Conservation (phyloP, 164 flowering plant genomes). For the Piper longum region DNA sequence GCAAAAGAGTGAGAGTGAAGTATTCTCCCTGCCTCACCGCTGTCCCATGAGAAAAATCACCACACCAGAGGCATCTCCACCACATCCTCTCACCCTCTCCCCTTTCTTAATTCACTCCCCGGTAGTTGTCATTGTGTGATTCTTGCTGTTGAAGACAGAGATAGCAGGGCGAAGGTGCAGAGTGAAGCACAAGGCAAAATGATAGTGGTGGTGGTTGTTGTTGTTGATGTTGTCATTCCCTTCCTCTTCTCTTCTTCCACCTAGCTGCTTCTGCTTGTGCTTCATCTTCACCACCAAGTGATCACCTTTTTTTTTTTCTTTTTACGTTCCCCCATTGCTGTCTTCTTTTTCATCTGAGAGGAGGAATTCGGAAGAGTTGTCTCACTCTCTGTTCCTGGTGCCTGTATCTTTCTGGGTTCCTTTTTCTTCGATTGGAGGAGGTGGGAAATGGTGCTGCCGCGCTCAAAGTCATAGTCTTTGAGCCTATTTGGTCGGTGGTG, state of each 20-base stretch:
- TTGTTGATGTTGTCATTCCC: conserved; percentile 21
- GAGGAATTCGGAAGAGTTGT: not conserved
- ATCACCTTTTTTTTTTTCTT: conserved; percentile 5
- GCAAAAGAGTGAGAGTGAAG: not conserved
- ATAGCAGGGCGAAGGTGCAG: not conserved
- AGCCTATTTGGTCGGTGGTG: not conserved
- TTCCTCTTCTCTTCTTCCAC: conserved; percentile 1
- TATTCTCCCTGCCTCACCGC: not conserved
- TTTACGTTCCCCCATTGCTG: no score
- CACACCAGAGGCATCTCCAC: not conserved
- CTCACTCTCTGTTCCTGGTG: conserved; percentile 2
- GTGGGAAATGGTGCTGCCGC: not conserved
- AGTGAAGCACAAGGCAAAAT: conserved; percentile 50
- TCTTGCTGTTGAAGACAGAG: not conserved
- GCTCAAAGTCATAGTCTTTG: not conserved
- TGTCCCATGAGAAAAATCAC: conserved; percentile 1
- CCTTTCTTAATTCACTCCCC: not conserved
- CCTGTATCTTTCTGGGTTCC: conserved; percentile 1
- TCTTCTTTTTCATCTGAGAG: no score
- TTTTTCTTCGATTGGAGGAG: conserved; percentile 6
- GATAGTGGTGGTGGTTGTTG: conserved; percentile 28
- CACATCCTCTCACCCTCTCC: not conserved
- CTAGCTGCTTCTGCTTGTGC: not conserved
- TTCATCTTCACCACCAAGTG: conserved; percentile 4
- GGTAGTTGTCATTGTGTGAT: not conserved